A percentile compares a stretch with the other conserved stretches of the same genome.
phyloP scores from a whole-genome alignment of 2,329 filamentous ascomycete genomes.

The Teratosphaeriaceae sp. region DNA sequence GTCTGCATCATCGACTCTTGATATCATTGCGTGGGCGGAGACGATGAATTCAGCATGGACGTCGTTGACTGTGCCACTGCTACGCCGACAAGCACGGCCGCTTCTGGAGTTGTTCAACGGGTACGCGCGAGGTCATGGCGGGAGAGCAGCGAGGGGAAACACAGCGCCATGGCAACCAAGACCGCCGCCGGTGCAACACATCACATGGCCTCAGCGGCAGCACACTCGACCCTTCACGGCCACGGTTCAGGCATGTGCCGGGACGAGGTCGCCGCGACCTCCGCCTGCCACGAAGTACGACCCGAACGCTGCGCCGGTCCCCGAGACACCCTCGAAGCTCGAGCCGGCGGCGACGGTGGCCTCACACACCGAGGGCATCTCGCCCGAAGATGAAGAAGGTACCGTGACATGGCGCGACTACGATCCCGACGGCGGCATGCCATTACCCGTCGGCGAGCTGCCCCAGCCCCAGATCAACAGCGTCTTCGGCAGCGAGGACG shows the following conservation, averaged over 20 bases:
- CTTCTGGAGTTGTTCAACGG: constrained; percentile 25
- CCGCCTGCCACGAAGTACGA: no score
- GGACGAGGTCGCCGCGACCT: neutral
- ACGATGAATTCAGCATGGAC: constrained; percentile 30
- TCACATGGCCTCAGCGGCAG: neutral
- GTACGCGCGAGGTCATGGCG: constrained; percentile 17
- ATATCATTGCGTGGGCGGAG: no score
- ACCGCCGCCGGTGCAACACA: no score
- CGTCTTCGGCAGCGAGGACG: constrained; percentile 25
- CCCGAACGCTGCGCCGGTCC: no score
- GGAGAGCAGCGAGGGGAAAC: neutral
- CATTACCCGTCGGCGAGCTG: constrained; percentile 26
- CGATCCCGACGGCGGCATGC: constrained; percentile 31
- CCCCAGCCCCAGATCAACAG: constrained; percentile 21
- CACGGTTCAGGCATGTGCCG: constrained; percentile 3
- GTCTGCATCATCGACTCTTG: no score
- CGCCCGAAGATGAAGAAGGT: constrained; percentile 8
- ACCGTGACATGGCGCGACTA: constrained; percentile 32
- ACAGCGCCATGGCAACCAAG: no score
- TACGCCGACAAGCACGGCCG: constrained; percentile 15
- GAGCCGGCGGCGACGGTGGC: constrained; percentile 20
- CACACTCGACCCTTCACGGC: constrained; percentile 10
- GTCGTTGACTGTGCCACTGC: constrained; percentile 23
- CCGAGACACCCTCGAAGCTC: constrained; percentile 12
- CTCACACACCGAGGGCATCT: constrained; percentile 22